A percentile compares a stretch with the other conserved stretches of the same genome.
These are phyloP conservation scores for Backusella westeae DNA, from an alignment of 192 early-diverging fungal genomes.

Conservation along the genomic window DNA sequence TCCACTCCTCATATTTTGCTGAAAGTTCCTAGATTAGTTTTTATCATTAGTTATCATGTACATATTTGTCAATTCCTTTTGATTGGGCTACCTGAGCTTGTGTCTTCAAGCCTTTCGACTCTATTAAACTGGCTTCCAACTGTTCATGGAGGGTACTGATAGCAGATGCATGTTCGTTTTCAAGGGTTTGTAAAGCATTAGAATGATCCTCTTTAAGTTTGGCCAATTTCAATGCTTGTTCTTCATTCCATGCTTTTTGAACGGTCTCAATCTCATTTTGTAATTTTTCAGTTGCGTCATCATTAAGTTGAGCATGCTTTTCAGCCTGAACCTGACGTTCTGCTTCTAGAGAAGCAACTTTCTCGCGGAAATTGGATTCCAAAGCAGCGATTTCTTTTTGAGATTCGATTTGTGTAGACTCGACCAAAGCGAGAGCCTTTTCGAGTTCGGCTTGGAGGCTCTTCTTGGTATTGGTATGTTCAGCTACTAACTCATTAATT, in stretches of 20 bases:
- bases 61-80: background rate
- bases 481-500: slow-evolving; percentile 4
- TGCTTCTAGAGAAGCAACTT: background rate
- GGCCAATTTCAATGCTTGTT: background rate
- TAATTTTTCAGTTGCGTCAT: slow-evolving; percentile 6
- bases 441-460: background rate
- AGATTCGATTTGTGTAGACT: background rate
- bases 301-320: background rate
- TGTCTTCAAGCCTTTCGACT: background rate
- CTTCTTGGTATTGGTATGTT: slow-evolving; percentile 10
- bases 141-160: background rate
- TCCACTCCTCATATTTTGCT: background rate
- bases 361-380: background rate
- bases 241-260: slow-evolving; percentile 11
- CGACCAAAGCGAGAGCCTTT: background rate
- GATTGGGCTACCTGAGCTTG: background rate
- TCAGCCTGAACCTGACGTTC: background rate
- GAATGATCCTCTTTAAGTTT: background rate
- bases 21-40: background rate
- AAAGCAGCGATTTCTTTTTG: background rate
- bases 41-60: background rate
- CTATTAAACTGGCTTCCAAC: background rate
- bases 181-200: background rate
- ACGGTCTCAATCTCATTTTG: slow-evolving; percentile 15
- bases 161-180: slow-evolving; percentile 1